Evolutionary conservation across 1,284 basidiomycete species (phyloP).

Genomic region (Puccinia novopanici): DNA sequence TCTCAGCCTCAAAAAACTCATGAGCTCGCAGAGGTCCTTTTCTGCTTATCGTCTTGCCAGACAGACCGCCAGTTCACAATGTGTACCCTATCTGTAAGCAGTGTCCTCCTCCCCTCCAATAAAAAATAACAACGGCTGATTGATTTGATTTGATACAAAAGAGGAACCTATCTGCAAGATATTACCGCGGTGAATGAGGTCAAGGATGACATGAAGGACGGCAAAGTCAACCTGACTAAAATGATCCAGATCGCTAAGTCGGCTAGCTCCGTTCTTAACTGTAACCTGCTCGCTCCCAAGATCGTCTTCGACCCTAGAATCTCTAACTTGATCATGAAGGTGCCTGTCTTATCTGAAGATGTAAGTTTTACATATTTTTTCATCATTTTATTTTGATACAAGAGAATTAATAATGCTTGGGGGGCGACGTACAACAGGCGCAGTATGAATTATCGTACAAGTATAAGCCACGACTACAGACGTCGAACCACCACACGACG

Average conservation of each 20-base stretch:
- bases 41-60: constrained; percentile 57
- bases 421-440: no score
- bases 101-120: no score
- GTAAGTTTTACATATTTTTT: not conserved
- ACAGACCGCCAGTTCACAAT: constrained; percentile 54
- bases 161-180: constrained; percentile 58
- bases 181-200: constrained; percentile 57
- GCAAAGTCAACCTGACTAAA: constrained; percentile 58
- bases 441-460: constrained; percentile 48
- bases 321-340: constrained; percentile 51
- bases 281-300: constrained; percentile 52
- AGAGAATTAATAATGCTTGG: no score
- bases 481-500: not conserved
- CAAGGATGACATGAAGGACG: constrained; percentile 56
- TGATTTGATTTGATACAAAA: no score
- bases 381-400: not conserved
- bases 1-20: constrained; percentile 56
- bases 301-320: constrained; percentile 53
- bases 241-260: constrained; percentile 55
- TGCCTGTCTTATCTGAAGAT: constrained; percentile 52
- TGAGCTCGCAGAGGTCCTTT: constrained; percentile 55
- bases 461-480: constrained; percentile 37
- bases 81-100: constrained; percentile 58
- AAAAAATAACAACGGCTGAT: no score
- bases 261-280: constrained; percentile 56